Base-by-base conservation (phyloP, 305 asterid species). In the Stenogyne calaminthoides region DNA sequence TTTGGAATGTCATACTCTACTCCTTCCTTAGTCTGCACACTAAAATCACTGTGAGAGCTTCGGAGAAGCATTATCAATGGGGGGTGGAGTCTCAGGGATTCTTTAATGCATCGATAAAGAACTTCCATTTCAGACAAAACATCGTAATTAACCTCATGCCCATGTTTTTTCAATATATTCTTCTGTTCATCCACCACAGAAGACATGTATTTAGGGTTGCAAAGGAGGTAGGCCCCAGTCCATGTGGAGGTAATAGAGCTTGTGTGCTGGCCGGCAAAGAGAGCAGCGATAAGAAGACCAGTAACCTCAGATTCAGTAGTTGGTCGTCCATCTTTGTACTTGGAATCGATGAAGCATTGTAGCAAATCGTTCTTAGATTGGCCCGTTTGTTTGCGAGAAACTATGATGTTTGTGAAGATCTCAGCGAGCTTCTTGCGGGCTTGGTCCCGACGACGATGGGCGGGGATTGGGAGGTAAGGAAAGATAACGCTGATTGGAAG, bases 261-360 rank as follows among this genome's bases (percentile, higher is more conserved):
- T 12, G 98, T 94, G 84, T 91, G 98, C 86, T 94, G 98, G 36
- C 98, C 98, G 9, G 97, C 97, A 20, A 94, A 94, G 46, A 94
- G 94, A 20, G 98, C 98, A 22, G 98, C 98, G 36, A 94, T 94
- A 52, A 94, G 95, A 46, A 94, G 82, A 49, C 98, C 98, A 1
- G 98, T 91, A 20, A 89, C 82, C 83, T 93, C 98, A 1, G 86
- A 51, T 60, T 93, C 91, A 0, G 97, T 88, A 0, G 98, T 94
- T 12, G 80, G 75, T 0, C 97, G 90, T 3, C 98, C 98, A 44
- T 91, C 86, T 84, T 91, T 94, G 95, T 94, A 94, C 87, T 89
- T 94, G 0, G 98, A 91, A 80, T 94, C 97, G 14, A 94, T 94
- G 83, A 91, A 91, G 83, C 92, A 85, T 70, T 87, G 89, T 19